Percentiles rank a stretch among this genome's conserved stretches.
Evolutionary conservation across 495 filamentous ascomycete genomes (phyloP).

Genomic region (Talaromyces wortmannii): DNA sequence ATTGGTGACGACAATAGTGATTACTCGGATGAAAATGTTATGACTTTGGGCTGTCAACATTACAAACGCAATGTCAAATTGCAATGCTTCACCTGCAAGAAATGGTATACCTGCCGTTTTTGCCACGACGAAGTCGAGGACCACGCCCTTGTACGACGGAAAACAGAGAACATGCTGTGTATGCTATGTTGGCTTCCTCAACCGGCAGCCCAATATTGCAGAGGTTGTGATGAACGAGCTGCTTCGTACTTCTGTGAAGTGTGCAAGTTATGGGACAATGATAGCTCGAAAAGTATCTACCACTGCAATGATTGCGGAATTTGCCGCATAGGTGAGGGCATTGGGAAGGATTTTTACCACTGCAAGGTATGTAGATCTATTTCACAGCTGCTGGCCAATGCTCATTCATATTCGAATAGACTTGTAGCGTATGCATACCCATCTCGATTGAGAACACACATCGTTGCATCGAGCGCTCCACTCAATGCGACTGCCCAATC

Average conservation of each 20-base stretch:
- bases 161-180: constrained; percentile 94
- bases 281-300: constrained; percentile 85
- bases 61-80: constrained; percentile 95
- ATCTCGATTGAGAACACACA: constrained; percentile 76
- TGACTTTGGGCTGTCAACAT: constrained; percentile 74
- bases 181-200: constrained; percentile 92
- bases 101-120: constrained; percentile 93
- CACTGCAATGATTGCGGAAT: constrained; percentile 97
- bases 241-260: constrained; percentile 93
- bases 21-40: constrained; percentile 28
- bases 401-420: constrained; percentile 42
- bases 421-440: constrained; percentile 84
- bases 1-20: constrained; percentile 32
- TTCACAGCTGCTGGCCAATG: neutral
- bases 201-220: constrained; percentile 69
- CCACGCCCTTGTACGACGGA: constrained; percentile 71
- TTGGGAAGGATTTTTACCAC: constrained; percentile 95
- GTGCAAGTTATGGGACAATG: constrained; percentile 97
- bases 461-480: constrained; percentile 89
- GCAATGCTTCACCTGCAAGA: constrained; percentile 81
- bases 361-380: constrained; percentile 66
- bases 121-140: constrained; percentile 88
- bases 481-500: constrained; percentile 96
- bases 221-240: constrained; percentile 64
- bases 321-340: constrained; percentile 80